Evolutionary conservation across 1,284 basidiomycete species (phyloP), one percentile per base, ranked within the genome.

Genomic region (Cystobasidium slooffiae): DNA sequence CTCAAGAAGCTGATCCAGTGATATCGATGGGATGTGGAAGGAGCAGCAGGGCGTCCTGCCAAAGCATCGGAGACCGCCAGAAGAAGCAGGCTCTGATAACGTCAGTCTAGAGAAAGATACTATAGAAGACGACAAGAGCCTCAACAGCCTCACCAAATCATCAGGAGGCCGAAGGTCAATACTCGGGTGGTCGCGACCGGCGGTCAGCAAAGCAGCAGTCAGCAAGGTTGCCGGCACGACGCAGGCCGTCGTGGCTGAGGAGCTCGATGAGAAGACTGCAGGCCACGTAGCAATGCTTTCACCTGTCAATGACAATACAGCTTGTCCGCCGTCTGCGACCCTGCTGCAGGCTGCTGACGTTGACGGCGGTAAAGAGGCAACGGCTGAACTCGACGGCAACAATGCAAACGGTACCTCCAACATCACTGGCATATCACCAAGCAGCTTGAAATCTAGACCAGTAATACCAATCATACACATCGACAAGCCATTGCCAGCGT

Each of bases 401-500:
- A 31, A 31, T 5, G 31, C 31, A 31, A 31, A 31, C 31, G 31
- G 31, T 31, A 31, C 5, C 31, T 31, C 31, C 31, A 5, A 31
- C 31, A 31, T 31, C 31, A 31, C 31, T 31, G 31, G 31, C 20
- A 56, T 12, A 18, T 10, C 22, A 56, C 2, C 53, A 9, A 12
- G 22, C 18, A 24, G 24, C 16, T 14, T 37, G 24, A 10, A 56
- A 5, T 31, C 31, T 31, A 31, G 31, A 51, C 41, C 39, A 31
- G 43, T 22, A 31, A 8, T 63, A 7, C 61, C 61, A 10, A 43
- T 46, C 7, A 63, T 63, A 47, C 31, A 16, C 31, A 51, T 63
- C 8, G 66, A 68, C 31, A 68, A 68, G 44, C 66, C 66, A 52
- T 24, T 68, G n/a, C 66, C 66, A 41, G 39, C 43, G 3, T 43